Evolutionary conservation across 495 filamentous ascomycete genomes (phyloP).

Genomic region (Halenospora varia): DNA sequence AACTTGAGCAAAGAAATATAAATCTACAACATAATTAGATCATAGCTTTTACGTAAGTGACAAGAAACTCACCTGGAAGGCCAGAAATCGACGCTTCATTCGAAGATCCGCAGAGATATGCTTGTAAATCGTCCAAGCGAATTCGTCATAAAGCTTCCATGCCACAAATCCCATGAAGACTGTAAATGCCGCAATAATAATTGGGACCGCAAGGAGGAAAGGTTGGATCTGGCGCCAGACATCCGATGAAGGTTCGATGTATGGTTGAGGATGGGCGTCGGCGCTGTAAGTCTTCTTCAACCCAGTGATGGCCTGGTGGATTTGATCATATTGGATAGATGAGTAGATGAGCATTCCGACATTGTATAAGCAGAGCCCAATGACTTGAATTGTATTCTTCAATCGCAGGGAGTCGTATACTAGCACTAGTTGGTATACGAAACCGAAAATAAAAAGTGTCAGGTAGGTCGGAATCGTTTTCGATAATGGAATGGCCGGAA

Average conservation of each 20-base stretch:
- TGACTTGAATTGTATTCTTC: conserved; percentile 98
- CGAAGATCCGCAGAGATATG: conserved; percentile 96
- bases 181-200: conserved; percentile 73
- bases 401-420: conserved; percentile 89
- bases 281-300: neutral
- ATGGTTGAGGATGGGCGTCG: neutral
- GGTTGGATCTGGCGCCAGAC: conserved; percentile 68
- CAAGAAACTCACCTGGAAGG: conserved; percentile 71
- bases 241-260: conserved; percentile 32
- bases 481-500: conserved; percentile 34
- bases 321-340: conserved; percentile 86
- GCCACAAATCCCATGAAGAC: conserved; percentile 69
- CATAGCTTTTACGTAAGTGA: neutral
- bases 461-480: conserved; percentile 86
- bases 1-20: conserved; percentile 98
- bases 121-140: conserved; percentile 99
- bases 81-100: conserved; percentile 93
- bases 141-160: conserved; percentile 96
- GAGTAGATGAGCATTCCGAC: conserved; percentile 87
- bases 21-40: conserved; percentile 58
- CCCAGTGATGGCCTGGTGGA: conserved; percentile 60
- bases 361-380: conserved; percentile 91
- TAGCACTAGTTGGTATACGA: conserved; percentile 83
- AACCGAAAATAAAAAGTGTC: conserved; percentile 95
- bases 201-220: conserved; percentile 80